Evolutionary conservation across 2,329 filamentous ascomycete species (phyloP), one percentile per base, ranked within the genome.

Genomic region (Byssothecium circinans): DNA sequence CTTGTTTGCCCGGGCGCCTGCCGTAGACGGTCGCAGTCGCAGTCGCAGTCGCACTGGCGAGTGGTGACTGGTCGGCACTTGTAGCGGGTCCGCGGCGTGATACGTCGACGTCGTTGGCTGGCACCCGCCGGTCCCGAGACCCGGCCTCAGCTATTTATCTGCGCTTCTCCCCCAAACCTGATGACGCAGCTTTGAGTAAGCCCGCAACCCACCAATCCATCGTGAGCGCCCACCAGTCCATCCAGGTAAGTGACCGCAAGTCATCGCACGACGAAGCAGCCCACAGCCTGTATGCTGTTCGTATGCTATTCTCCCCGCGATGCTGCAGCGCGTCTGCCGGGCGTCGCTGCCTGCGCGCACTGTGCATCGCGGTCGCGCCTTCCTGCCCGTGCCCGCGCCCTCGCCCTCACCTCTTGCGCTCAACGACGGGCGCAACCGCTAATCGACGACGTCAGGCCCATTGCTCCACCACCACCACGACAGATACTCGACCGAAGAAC

Each of bases 181-280:
- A 53, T 55, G 23, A 57, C 52, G 54, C 53, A 54, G 47, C 43
- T 50, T 46, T 59, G 53, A 57, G 52, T 47, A 50, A 58, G 37
- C 42, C 33, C 37, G 15, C 35, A 42, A 27, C 42, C 43, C 20
- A 45, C 51, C 51, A 51, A 43, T 39, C 42, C 42, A 32, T 32
- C 29, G 29, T 32, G 10, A 32, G 7, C 29, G 10, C 12, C 8
- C 10, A 41, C 43, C 45, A 40, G 43, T 44, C 43, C 44, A 30
- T 22, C 36, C 22, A 27, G 47, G 52, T 54, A 48, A 52, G 52
- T 51, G 49, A 19, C 12, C 18, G 36, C 18, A 19, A 19, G 3
- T n/a, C n/a, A n/a, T n/a, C n/a, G n/a, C n/a, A n/a, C n/a, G n/a
- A n/a, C n/a, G n/a, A n/a, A n/a, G n/a, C n/a, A n/a, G n/a, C n/a